Evolutionary conservation across 2,329 filamentous ascomycete species (phyloP), one percentile per base, ranked within the genome.

Genomic region (Ophiostoma triangulosporum): DNA sequence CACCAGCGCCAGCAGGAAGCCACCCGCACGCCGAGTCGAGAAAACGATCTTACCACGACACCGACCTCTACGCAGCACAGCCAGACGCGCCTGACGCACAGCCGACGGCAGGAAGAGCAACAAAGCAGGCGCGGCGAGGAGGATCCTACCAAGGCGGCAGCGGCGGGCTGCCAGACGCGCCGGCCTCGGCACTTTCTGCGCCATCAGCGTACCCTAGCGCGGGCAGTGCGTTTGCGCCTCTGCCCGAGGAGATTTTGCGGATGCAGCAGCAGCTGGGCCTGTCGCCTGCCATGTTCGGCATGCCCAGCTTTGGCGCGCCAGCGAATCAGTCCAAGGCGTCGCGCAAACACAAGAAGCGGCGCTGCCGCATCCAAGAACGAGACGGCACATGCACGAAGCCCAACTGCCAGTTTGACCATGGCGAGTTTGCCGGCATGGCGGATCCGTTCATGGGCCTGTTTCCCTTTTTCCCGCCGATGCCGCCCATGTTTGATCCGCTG

Each of bases 371-470:
- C 64, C 88, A 85, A 60, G 83, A 88, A 55, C 77, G 70, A 1
- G 86, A 86, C 60, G 86, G 86, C 0, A 87, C 77, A 61, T 90
- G 86, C 62, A 74, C 80, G 6, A 70, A 80, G 36, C 84, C 84
- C 3, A 78, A 73, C 60, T 90, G 86, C 66, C 75, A 72, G 36
- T 88, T 78, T 60, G 80, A 88, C 60, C 86, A 91, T 33, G 38
- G 32, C n/a, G 40, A 32, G 2, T 22, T 20, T 1, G 24, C 31
- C n/a, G 38, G 43, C 22, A 7, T 36, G 15, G 31, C 40, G 20
- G 52, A 27, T 36, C 8, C 43, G 8, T 46, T 46, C n/a, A 31
- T 31, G 43, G 24, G 24, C 26, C 12, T 40, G 20, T 51, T 50
- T 45, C 45, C 52, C n/a, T 22, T 31, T 2, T n/a, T 43, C 17